Conservation (phyloP, 1,139 yeast species). For the Candida sp. region DNA sequence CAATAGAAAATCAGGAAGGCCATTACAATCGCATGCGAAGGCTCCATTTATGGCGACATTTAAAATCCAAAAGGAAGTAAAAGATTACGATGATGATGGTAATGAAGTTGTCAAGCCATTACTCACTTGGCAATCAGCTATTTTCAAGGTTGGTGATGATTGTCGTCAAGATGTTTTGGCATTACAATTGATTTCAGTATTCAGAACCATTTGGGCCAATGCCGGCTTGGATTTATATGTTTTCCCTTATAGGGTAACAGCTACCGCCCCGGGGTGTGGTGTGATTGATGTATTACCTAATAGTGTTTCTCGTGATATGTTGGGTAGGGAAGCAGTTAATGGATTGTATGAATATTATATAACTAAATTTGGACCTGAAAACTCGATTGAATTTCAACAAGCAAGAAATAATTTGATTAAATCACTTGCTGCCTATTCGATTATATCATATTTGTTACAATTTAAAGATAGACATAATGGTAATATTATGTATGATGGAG, state of each 20-base stretch:
- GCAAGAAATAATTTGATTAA: constrained; percentile 93
- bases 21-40: constrained; percentile 98
- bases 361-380: constrained; percentile 92
- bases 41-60: constrained; percentile 99
- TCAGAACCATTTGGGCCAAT: constrained; percentile 85
- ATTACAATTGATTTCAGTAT: constrained; percentile 84
- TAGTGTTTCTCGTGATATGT: constrained; percentile 94
- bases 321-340: constrained; percentile 98
- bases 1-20: constrained; percentile 88
- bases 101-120: constrained; percentile 28
- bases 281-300: constrained; percentile 97
- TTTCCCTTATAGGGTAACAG: constrained; percentile 93
- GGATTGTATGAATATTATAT: constrained; percentile 92
- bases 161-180: constrained; percentile 98
- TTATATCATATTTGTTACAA: constrained; percentile 86
- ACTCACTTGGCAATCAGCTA: constrained; percentile 89
- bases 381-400: constrained; percentile 81
- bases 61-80: constrained; percentile 64
- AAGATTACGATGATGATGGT: constrained; percentile 43
- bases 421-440: constrained; percentile 94
- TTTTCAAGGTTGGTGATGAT: constrained; percentile 98
- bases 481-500: constrained; percentile 95
- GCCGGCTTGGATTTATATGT: constrained; percentile 89
- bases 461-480: constrained; percentile 99
- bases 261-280: constrained; percentile 99